phyloP scores from a whole-genome alignment of 768 basidiomycete species.

The Boletus subparvulus region DNA sequence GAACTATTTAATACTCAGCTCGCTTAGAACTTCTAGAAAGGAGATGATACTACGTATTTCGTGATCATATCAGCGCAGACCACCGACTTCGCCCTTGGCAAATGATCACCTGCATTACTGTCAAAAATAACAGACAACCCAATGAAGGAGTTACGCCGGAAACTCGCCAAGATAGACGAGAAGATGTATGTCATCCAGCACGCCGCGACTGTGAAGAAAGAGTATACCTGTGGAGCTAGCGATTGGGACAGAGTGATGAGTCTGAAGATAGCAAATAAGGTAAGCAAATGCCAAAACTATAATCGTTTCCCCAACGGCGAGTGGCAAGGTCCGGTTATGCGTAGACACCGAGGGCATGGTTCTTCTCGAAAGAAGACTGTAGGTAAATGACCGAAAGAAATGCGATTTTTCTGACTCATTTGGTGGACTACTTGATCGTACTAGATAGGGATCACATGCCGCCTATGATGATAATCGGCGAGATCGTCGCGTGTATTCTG shows the following conservation, averaged over 20 bases:
- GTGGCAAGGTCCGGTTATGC: neutral
- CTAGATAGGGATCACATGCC: neutral
- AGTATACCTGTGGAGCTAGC: neutral
- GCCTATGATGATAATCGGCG: neutral
- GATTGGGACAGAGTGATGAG: neutral
- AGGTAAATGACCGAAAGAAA: neutral
- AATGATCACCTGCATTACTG: neutral
- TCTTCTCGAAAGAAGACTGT: neutral
- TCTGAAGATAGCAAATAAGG: neutral
- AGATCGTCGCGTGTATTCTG: neutral
- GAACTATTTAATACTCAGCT: neutral
- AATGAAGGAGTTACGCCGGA: neutral
- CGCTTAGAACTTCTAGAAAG: neutral
- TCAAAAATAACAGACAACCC: neutral
- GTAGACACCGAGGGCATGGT: neutral
- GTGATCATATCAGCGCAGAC: neutral
- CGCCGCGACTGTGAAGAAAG: neutral
- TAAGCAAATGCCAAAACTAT: neutral
- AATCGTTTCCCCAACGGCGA: neutral
- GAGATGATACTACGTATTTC: neutral
- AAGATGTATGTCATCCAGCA: neutral
- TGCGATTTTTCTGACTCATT: neutral
- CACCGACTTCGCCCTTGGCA: neutral
- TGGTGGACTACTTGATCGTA: neutral
- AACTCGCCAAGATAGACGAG: no score